Percentiles rank a stretch among this genome's conserved stretches.
phyloP scores from a whole-genome alignment of 129 eudicot species.

The Tagetes patula region DNA sequence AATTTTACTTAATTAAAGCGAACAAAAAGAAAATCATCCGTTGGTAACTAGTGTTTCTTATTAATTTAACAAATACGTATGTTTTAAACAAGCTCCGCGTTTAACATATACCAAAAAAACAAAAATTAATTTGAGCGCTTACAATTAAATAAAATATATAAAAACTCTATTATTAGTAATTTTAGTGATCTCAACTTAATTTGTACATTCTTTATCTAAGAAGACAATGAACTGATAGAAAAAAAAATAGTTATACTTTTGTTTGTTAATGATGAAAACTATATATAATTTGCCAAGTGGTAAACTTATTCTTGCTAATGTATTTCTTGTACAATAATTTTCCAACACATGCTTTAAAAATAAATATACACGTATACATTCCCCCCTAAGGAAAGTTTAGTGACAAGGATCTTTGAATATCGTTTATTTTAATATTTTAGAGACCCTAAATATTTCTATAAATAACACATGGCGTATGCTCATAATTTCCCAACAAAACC shows the following conservation, averaged over 20 bases:
- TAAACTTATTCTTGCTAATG: conserved; percentile 5
- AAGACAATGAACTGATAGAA: background rate
- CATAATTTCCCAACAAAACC: conserved; percentile 33
- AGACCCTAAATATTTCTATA: conserved; percentile 28
- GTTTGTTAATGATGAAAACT: background rate
- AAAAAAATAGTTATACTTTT: background rate
- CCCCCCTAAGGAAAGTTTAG: conserved; percentile 41
- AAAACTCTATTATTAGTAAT: no score
- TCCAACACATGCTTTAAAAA: background rate
- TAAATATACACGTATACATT: conserved; percentile 20
- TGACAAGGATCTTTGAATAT: conserved; percentile 24
- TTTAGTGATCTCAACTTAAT: no score
- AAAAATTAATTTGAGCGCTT: no score
- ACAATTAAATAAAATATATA: no score
- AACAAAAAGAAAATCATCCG: no score
- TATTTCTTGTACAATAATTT: conserved; percentile 11
- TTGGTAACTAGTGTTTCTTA: no score
- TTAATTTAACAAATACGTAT: no score
- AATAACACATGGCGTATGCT: conserved; percentile 34
- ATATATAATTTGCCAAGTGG: conserved; percentile 15
- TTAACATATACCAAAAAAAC: no score
- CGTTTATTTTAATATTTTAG: conserved; percentile 20
- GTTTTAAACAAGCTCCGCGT: no score
- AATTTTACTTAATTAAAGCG: no score
- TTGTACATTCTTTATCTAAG: background rate